These are phyloP conservation scores for Gossypium raimondii DNA, from an alignment of 345 rosid genomes.

Conservation along the genomic window DNA sequence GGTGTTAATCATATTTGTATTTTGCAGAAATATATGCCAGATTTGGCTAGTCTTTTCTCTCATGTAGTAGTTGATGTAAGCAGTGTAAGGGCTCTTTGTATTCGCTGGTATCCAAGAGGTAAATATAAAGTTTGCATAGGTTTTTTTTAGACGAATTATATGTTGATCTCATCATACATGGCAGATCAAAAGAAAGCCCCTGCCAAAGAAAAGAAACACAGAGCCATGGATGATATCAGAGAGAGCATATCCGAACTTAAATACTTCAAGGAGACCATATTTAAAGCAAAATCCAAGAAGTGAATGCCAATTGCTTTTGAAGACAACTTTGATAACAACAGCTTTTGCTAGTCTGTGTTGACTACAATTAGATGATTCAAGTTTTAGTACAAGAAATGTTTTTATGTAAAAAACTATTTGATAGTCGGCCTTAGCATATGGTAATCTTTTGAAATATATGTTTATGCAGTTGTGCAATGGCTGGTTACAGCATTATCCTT, in stretches of 20 bases:
- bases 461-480: not conserved
- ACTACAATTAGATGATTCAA: not conserved
- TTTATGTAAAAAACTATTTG: not conserved
- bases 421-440: not conserved
- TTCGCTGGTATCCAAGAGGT: slow-evolving; percentile 34
- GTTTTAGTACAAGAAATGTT: not conserved
- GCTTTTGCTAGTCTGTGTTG: not conserved
- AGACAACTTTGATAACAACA: not conserved
- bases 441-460: not conserved
- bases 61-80: slow-evolving; percentile 84
- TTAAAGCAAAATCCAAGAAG: not conserved
- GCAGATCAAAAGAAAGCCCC: slow-evolving; percentile 5
- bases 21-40: slow-evolving; percentile 49
- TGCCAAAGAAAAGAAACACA: slow-evolving; percentile 1
- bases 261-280: slow-evolving; percentile 5
- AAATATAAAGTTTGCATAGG: not conserved
- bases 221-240: slow-evolving; percentile 5
- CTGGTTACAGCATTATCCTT: not conserved
- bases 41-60: slow-evolving; percentile 18
- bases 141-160: not conserved
- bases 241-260: slow-evolving; percentile 1
- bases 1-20: slow-evolving; percentile 15
- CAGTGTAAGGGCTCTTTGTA: slow-evolving; percentile 73
- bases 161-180: not conserved
- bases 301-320: not conserved